Base-by-base conservation (phyloP, 495 filamentous ascomycete species). In the Neurospora sp. region DNA sequence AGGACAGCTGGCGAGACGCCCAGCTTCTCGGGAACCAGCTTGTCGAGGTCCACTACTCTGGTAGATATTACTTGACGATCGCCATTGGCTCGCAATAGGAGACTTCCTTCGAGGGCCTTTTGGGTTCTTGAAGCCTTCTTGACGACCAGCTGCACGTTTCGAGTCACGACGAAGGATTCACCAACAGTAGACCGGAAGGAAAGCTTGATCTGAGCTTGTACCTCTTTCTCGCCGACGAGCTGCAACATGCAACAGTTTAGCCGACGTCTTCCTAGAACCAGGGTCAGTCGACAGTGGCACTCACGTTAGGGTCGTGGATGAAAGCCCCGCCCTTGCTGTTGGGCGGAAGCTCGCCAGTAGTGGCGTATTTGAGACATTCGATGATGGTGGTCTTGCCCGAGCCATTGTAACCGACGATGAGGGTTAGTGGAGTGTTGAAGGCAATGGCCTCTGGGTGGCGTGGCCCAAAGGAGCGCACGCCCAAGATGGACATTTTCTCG, bases 381-480 rank as follows among this genome's bases (percentile, higher is more conserved):
- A 99, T 98, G 80, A 99, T 97, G 66, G 96, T 98, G 69, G 96
- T 99, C 84, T 99, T 99, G 60, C 96, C 96, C 10, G 95, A 97
- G 72, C 96, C 96, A 86, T 99, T 99, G 78, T 93, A 93, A 60
- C 96, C 96, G 71, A 99, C 96, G 75, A 99, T 98, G 71, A 99
- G 87, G 9, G 96, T 99, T 40, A 99, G 86, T 18, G 96, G 96
- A 8, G 93, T 91, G 71, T 94, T 86, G 80, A 99, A 98, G 72
- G 92, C 87, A 37, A 99, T 97, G n/a, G 88, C 91, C 84, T 97
- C 90, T 72, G 86, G 89, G 71, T 86, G 84, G 35, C 84, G 86
- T 77, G 93, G 92, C 82, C 93, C 92, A 82, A 99, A 99, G 72
- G 95, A 98, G 74, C 96, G 94, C 77, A 99, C 87, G 79, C 96